These are phyloP conservation scores for Rosellinia necatrix DNA, from an alignment of 2,329 filamentous ascomycete species.

Conservation along the genomic window DNA sequence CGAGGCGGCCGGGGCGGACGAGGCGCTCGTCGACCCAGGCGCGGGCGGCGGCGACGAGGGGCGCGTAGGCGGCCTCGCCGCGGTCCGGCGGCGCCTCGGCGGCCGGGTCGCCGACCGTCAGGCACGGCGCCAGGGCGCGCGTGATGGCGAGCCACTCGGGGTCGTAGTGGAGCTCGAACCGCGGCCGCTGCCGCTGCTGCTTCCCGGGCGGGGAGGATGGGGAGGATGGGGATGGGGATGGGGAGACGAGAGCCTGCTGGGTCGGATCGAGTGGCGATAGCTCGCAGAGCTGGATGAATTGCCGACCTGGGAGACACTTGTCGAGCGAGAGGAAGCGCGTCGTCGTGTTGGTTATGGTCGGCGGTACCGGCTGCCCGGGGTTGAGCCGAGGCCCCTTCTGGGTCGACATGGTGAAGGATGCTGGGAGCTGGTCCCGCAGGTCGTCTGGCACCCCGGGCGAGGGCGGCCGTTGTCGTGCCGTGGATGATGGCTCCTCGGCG, in stretches of 20 bases:
- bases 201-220: constrained; percentile 28
- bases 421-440: constrained; percentile 74
- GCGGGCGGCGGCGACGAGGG: constrained; percentile 70
- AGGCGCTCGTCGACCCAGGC: constrained; percentile 83
- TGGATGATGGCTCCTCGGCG: constrained; percentile 17
- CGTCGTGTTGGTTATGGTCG: constrained; percentile 74
- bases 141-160: constrained; percentile 95
- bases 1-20: constrained; percentile 63
- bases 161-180: constrained; percentile 76
- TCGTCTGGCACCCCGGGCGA: constrained; percentile 59
- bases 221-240: constrained; percentile 1
- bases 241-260: constrained; percentile 28
- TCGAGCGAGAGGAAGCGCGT: constrained; percentile 89
- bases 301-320: constrained; percentile 80
- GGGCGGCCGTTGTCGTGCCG: constrained; percentile 22
- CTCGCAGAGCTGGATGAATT: constrained; percentile 81
- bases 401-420: constrained; percentile 65
- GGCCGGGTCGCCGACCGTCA: constrained; percentile 65
- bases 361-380: constrained; percentile 68
- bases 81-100: constrained; percentile 61
- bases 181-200: no score
- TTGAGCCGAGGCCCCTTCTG: constrained; percentile 41
- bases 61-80: constrained; percentile 70
- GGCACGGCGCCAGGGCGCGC: constrained; percentile 72
- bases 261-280: constrained; percentile 55